Evolutionary conservation across 345 rosid species (phyloP), one percentile per base, ranked within the genome.

Genomic region (Pistacia atlantica): DNA sequence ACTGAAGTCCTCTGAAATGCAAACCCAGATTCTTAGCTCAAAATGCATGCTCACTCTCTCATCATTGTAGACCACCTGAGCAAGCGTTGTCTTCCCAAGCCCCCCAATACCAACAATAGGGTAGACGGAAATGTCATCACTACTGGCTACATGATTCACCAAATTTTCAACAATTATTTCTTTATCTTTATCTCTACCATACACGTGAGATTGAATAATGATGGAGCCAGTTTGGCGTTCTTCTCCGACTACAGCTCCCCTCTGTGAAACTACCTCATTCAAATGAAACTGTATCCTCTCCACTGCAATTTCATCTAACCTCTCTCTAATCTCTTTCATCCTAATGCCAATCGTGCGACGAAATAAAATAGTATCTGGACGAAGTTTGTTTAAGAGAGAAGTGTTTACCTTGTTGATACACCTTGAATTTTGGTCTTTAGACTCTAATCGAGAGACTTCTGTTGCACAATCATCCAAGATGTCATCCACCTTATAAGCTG

Each of bases 291-390:
- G 55, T 31, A 4, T 11, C 28, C 61, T 33, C 74, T 37, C 63
- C 11, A 56, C 51, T 5, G 64, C 74, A 71, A 71, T 56, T 35
- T 71, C 63, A 56, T 71, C 72, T 68, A 68, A 68, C 58, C 58
- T 49, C 42, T 0, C 57, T 49, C 57, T 45, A 66, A 66, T 46
- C 13, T 45, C 55, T 11, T 55, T 52, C 60, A 31, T 31, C 22
- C 60, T 52, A 52, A 31, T 31, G 22, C 60, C 72, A 52, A 69
- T 37, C 48, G 37, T 56, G 18, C 18, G 48, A 37, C 18, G n/a
- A 70, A 70, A 35, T 0, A 56, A 28, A 57, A 55, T 14, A 55
- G 18, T 35, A n/a, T 56, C 10, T 3, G 46, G 61, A 69, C 22
- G n/a, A 20, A 42, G 45, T 17, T 31, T 18, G 4, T 20, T 52